Percentiles rank a stretch among this genome's conserved stretches.
phyloP scores from a whole-genome alignment of 1,284 basidiomycete species.

The Golubevia pallescens region DNA sequence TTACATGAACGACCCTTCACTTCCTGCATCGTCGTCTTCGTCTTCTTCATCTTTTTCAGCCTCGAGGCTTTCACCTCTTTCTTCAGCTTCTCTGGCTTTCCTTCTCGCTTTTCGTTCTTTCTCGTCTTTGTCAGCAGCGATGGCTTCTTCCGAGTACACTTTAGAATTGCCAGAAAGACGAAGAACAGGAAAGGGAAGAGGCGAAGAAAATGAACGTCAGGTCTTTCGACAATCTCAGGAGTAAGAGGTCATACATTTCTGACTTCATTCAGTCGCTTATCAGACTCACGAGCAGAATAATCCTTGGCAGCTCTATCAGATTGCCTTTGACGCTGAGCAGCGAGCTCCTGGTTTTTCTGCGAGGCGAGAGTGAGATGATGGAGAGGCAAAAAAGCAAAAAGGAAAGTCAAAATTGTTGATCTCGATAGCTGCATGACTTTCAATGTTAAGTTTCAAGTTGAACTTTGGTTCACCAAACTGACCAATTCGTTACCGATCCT shows the following conservation, averaged over 20 bases:
- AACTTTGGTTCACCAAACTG: conserved; percentile 6
- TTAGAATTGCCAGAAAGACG: background rate
- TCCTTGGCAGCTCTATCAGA: too few relatives aligned
- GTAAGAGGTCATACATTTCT: background rate
- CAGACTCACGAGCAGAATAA: background rate
- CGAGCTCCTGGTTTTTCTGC: background rate
- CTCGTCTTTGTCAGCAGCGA: conserved; percentile 32
- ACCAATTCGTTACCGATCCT: conserved; percentile 26
- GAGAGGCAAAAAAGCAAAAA: too few relatives aligned
- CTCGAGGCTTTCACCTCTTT: too few relatives aligned
- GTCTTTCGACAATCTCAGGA: too few relatives aligned
- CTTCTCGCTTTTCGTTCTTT: conserved; percentile 28
- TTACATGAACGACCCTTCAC: conserved; percentile 57
- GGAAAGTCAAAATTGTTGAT: too few relatives aligned
- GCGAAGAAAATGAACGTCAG: background rate
- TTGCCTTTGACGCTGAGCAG: too few relatives aligned
- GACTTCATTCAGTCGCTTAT: background rate
- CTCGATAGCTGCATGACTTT: too few relatives aligned
- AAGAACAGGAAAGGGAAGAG: background rate
- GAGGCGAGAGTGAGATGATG: too few relatives aligned
- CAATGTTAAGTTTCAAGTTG: too few relatives aligned
- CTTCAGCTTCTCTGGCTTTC: conserved; percentile 17
- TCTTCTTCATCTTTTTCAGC: conserved; percentile 17
- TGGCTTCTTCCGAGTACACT: conserved; percentile 51
- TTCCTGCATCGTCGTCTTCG: conserved; percentile 30